These are phyloP conservation scores for Lactifluus hygrophoroides DNA, from an alignment of 768 basidiomycete genomes.

Conservation along the genomic window DNA sequence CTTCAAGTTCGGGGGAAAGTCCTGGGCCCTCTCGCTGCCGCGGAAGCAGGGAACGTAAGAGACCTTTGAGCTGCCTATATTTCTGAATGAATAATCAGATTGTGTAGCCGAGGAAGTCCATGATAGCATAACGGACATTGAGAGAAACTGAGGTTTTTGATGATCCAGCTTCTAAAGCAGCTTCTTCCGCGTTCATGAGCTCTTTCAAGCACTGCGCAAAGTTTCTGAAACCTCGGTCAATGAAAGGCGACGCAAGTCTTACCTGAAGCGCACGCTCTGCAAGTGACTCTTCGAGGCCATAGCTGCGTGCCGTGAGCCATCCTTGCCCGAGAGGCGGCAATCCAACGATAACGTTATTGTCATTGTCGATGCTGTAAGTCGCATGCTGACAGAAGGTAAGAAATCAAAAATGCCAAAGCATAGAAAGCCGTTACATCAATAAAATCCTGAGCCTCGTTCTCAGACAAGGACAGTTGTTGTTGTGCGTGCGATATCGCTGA, in stretches of 20 bases:
- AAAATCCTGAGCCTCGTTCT: conserved; percentile 19
- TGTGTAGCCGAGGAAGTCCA: background rate
- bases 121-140: background rate
- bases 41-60: conserved; percentile 18
- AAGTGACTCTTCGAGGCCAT: conserved; percentile 17
- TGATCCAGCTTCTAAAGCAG: background rate
- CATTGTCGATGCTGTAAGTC: conserved; percentile 17
- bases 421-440: conserved; percentile 8
- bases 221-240: background rate
- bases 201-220: conserved; percentile 12
- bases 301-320: conserved; percentile 17
- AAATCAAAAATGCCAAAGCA: background rate
- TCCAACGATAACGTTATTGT: conserved; percentile 17
- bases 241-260: background rate
- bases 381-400: conserved; percentile 8
- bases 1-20: conserved; percentile 13
- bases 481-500: conserved; percentile 17
- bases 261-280: conserved; percentile 15
- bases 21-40: background rate
- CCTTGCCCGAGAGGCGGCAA: conserved; percentile 12
- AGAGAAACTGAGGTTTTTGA: background rate
- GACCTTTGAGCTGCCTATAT: conserved; percentile 13
- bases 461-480: conserved; percentile 14
- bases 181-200: conserved; percentile 14
- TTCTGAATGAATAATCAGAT: background rate